These are phyloP conservation scores for Vanderwaltozyma tropicalis DNA, from an alignment of 805 yeast species.

Conservation along the genomic window DNA sequence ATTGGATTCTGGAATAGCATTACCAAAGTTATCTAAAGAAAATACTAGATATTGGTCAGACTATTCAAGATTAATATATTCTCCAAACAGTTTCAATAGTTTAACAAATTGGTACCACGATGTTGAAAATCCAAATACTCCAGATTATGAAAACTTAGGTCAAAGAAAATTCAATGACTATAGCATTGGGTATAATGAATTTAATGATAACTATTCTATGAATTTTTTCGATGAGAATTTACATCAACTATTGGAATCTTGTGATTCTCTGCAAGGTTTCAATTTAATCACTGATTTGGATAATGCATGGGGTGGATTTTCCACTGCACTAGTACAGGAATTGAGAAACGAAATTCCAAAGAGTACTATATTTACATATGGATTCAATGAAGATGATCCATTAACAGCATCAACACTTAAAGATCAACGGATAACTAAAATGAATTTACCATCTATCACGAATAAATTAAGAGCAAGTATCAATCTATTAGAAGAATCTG, in stretches of 20 bases:
- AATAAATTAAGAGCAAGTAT: conserved; percentile 39
- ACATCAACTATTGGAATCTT: conserved; percentile 56
- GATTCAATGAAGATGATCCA: conserved; percentile 26
- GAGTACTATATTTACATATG: conserved; percentile 39
- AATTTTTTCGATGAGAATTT: conserved; percentile 52
- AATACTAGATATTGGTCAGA: conserved; percentile 71
- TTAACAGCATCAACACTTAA: conserved; percentile 10
- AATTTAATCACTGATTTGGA: conserved; percentile 63
- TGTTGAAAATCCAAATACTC: conserved; percentile 17
- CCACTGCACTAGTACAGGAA: conserved; percentile 39
- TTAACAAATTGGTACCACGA: conserved; percentile 49
- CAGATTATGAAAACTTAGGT: conserved; percentile 20
- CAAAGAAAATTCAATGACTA: conserved; percentile 33
- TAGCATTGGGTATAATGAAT: conserved; percentile 54
- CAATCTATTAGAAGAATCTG: conserved; percentile 37
- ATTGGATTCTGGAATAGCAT: conserved; percentile 38
- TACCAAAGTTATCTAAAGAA: conserved; percentile 29
- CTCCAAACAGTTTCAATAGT: conserved; percentile 47
- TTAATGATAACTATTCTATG: conserved; percentile 29
- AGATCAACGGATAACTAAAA: conserved; percentile 1
- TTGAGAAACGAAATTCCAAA: conserved; percentile 62
- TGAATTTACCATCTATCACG: conserved; percentile 10
- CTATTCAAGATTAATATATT: conserved; percentile 55
- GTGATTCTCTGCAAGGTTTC: conserved; percentile 66
- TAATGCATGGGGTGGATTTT: conserved; percentile 77